Evolutionary conservation across 208 protist genomes (phyloP).

Genomic region (Acanthamoeba royreba): DNA sequence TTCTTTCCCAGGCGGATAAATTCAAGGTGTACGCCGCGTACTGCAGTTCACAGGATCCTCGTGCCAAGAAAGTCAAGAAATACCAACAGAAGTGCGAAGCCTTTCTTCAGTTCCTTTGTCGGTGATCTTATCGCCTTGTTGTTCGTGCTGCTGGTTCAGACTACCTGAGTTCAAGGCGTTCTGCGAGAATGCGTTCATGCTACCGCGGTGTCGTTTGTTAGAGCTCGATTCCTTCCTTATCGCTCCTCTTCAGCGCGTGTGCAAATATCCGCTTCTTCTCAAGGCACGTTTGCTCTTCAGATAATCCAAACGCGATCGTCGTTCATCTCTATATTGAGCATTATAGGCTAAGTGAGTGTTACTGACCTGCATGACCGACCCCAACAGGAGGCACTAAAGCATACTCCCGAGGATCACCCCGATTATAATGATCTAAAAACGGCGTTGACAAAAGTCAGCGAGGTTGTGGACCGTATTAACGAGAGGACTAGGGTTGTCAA

Average conservation of each 20-base stretch:
- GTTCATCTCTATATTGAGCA: not conserved
- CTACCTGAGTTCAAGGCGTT: not conserved
- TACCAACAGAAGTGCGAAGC: not conserved
- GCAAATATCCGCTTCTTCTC: not conserved
- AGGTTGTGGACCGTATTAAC: conserved; percentile 24
- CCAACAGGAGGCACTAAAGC: not conserved
- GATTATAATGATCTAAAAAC: not conserved
- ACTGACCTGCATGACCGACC: no score
- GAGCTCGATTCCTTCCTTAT: not conserved
- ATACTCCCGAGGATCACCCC: not conserved
- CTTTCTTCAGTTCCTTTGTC: not conserved
- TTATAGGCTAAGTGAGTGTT: no score
- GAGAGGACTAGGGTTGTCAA: not conserved
- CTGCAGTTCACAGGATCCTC: not conserved
- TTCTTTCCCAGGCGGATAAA: not conserved
- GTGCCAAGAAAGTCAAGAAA: not conserved
- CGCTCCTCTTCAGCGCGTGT: not conserved
- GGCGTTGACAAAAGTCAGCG: not conserved
- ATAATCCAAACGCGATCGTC: not conserved
- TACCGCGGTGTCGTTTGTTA: not conserved
- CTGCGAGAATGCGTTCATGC: not conserved
- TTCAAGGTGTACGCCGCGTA: not conserved
- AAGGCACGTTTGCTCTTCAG: not conserved
- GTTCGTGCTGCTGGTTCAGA: not conserved
- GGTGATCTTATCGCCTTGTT: not conserved